Conservation (phyloP, 2,329 filamentous ascomycete genomes). For the Periconia macrospinosa region DNA sequence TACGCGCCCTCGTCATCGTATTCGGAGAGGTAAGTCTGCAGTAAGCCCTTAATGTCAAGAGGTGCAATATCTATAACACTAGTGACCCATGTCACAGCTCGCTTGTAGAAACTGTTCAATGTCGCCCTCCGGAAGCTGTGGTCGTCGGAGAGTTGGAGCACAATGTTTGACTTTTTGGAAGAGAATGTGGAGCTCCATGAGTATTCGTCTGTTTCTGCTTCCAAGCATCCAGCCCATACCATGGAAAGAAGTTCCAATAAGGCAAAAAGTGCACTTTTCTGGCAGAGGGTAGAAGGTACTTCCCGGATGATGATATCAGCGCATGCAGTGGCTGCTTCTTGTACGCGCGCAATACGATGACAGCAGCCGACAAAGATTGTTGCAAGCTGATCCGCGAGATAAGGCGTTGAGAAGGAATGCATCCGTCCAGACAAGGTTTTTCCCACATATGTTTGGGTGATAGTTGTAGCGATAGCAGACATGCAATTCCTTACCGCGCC, state of each 20-base stretch:
- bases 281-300: conserved; percentile 86
- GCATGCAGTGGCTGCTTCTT: conserved; percentile 79
- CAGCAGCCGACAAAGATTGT: conserved; percentile 86
- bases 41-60: conserved; percentile 87
- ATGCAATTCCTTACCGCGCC: conserved; percentile 66
- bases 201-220: conserved; percentile 93
- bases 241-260: conserved; percentile 88
- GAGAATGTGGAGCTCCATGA: conserved; percentile 80
- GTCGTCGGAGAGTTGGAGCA: conserved; percentile 90
- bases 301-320: conserved; percentile 84
- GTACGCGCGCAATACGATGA: conserved; percentile 88
- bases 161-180: conserved; percentile 76
- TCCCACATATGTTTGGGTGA: conserved; percentile 76
- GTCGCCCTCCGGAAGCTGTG: conserved; percentile 81
- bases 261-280: conserved; percentile 87
- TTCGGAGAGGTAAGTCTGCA: conserved; percentile 95
- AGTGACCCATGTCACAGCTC: conserved; percentile 79
- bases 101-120: conserved; percentile 73
- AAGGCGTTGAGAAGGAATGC: conserved; percentile 84
- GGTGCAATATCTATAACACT: conserved; percentile 82
- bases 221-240: conserved; percentile 93
- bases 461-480: conserved; percentile 64
- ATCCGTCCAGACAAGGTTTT: conserved; percentile 72
- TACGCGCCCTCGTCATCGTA: conserved; percentile 90
- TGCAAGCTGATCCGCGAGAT: conserved; percentile 85